These are phyloP conservation scores for Kodamaea restingae DNA, from an alignment of 805 yeast species.

Conservation along the genomic window DNA sequence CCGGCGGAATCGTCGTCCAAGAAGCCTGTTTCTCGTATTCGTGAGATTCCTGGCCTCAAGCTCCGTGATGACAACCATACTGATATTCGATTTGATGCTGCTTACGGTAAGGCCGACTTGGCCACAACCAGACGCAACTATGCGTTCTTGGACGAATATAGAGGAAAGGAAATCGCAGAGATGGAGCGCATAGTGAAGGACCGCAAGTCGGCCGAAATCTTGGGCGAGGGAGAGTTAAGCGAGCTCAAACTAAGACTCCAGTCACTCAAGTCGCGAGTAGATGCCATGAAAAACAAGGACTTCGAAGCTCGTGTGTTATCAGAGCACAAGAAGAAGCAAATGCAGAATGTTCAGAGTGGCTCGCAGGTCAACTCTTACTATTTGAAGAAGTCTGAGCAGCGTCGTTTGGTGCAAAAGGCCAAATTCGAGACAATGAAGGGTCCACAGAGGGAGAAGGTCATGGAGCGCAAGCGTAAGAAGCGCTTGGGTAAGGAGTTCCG, in stretches of 20 bases:
- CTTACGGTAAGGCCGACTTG: constrained; percentile 79
- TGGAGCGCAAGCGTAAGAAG: constrained; percentile 86
- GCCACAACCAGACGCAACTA: constrained; percentile 69
- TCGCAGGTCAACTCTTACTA: constrained; percentile 51
- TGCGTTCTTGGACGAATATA: constrained; percentile 79
- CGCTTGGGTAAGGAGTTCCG: constrained; percentile 77
- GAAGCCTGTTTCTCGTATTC: constrained; percentile 59
- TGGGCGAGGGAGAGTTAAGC: constrained; percentile 44
- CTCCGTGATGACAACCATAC: constrained; percentile 44
- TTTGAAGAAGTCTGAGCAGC: constrained; percentile 65
- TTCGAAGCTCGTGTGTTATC: constrained; percentile 62
- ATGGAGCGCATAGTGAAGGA: constrained; percentile 56
- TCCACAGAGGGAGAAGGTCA: constrained; percentile 70
- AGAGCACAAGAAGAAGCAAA: constrained; percentile 52
- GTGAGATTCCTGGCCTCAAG: constrained; percentile 71
- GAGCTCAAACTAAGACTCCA: constrained; percentile 55
- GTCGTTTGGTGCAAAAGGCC: constrained; percentile 72
- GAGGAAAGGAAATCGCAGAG: constrained; percentile 65
- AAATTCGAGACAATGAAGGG: constrained; percentile 72
- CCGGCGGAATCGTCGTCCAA: constrained; percentile 79
- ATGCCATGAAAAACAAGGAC: constrained; percentile 68
- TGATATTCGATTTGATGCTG: constrained; percentile 89
- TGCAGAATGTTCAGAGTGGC: constrained; percentile 43
- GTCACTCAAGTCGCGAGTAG: constrained; percentile 63
- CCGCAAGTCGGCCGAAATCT: constrained; percentile 38